These are phyloP conservation scores for Karstenula rhodostoma DNA, from an alignment of 2,329 filamentous ascomycete species.

Conservation along the genomic window DNA sequence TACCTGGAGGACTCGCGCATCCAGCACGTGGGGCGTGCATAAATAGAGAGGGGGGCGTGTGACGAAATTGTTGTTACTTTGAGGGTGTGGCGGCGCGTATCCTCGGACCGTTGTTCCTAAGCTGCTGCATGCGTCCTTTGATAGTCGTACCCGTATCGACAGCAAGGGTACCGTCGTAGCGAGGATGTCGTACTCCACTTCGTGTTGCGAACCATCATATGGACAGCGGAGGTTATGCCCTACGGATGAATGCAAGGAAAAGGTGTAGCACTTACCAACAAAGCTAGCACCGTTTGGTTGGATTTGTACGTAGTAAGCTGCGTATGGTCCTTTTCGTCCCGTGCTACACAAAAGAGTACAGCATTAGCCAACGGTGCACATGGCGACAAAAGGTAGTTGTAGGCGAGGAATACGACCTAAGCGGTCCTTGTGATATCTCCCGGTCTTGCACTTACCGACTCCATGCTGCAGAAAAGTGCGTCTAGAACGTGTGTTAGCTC, in stretches of 20 bases:
- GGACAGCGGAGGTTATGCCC: background rate
- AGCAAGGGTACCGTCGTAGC: background rate
- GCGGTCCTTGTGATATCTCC: slow-evolving; percentile 2
- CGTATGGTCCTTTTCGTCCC: slow-evolving; percentile 82
- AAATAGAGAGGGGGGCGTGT: background rate
- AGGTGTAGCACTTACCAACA: slow-evolving; percentile 64
- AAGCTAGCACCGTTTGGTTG: slow-evolving; percentile 73
- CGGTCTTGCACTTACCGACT: slow-evolving; percentile 13
- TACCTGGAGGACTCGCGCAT: background rate
- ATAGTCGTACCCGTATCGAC: background rate
- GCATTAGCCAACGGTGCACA: slow-evolving; percentile 34
- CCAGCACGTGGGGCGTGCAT: background rate
- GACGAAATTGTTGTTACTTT: background rate
- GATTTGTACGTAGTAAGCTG: slow-evolving; percentile 76
- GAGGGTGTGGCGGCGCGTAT: background rate
- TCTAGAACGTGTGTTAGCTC: slow-evolving; percentile 53
- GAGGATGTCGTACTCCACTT: background rate
- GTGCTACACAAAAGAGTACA: slow-evolving; percentile 66
- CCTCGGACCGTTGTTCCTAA: background rate
- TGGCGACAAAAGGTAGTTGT: background rate
- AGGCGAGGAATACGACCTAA: background rate
- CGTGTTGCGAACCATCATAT: slow-evolving; percentile 4
- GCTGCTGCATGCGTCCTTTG: background rate
- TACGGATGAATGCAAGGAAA: slow-evolving; percentile 5
- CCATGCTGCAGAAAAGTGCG: slow-evolving; percentile 84